phyloP scores from a whole-genome alignment of 306 rosid species.

The Dryas drummondii region DNA sequence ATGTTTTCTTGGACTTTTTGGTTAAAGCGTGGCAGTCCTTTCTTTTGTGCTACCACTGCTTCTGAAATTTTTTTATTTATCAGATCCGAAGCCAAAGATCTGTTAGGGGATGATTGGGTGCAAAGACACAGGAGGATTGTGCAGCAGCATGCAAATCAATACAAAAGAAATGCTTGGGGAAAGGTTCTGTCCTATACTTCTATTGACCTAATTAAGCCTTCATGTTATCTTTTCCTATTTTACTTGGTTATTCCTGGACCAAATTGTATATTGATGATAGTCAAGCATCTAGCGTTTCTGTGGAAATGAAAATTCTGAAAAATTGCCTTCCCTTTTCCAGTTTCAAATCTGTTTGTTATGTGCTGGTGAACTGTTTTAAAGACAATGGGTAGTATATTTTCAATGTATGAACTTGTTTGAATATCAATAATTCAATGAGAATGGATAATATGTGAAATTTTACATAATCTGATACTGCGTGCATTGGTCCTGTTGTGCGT shows the following conservation, averaged over 20 bases:
- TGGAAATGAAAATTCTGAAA: not conserved
- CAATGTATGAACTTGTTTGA: no score
- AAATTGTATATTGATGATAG: not conserved
- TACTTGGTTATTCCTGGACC: not conserved
- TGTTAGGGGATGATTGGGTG: constrained; percentile 99
- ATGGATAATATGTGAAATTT: not conserved
- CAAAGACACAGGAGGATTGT: constrained; percentile 87
- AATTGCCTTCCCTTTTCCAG: not conserved
- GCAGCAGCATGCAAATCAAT: constrained; percentile 96
- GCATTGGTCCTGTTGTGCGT: not conserved
- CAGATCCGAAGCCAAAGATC: constrained; percentile 99
- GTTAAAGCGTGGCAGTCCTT: constrained; percentile 18
- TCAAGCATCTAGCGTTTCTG: not conserved
- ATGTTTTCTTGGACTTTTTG: constrained; percentile 15
- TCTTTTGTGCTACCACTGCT: constrained; percentile 5
- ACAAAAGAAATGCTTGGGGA: constrained; percentile 91
- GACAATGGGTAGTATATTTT: no score
- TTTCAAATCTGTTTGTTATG: not conserved
- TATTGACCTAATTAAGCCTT: not conserved
- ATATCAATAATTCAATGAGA: not conserved
- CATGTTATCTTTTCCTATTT: not conserved
- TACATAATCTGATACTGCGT: not conserved
- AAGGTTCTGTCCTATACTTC: constrained; percentile 51
- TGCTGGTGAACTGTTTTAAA: not conserved
- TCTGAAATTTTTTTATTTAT: constrained; percentile 2